Percentiles rank a stretch among this genome's conserved stretches.
These are phyloP conservation scores for Macrophomina tecta DNA, from an alignment of 2,329 filamentous ascomycete species.

Conservation along the genomic window DNA sequence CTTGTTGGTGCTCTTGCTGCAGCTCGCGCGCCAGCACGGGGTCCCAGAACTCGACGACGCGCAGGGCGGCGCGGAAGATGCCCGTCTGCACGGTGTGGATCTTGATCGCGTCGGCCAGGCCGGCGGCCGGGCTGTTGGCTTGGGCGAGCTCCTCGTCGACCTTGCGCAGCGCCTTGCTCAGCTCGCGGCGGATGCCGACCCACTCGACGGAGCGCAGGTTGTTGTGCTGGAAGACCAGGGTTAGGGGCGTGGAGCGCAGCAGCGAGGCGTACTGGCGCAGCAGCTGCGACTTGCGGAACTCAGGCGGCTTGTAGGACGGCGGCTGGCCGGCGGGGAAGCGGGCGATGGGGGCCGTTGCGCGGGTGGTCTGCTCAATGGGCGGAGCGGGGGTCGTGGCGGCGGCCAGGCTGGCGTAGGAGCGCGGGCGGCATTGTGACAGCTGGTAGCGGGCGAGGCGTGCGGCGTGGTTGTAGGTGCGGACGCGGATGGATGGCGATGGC, in stretches of 20 bases:
- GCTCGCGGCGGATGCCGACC: slow-evolving; percentile 73
- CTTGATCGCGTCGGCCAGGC: slow-evolving; percentile 68
- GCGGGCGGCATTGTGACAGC: slow-evolving; percentile 37
- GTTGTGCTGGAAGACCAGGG: slow-evolving; percentile 86
- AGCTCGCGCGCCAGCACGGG: slow-evolving; percentile 40
- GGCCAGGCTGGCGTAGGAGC: slow-evolving; percentile 57
- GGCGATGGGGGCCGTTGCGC: slow-evolving; percentile 52
- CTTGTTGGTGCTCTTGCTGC: slow-evolving; percentile 11
- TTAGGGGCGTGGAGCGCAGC: slow-evolving; percentile 81
- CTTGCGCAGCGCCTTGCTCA: slow-evolving; percentile 65
- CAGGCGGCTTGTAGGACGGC: slow-evolving; percentile 82
- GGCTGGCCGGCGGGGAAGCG: slow-evolving; percentile 73
- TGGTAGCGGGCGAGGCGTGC: slow-evolving; percentile 27
- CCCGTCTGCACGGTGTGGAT: slow-evolving; percentile 86
- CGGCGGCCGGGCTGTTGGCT: slow-evolving; percentile 37
- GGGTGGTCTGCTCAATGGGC: slow-evolving; percentile 56
- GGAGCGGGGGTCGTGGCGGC: slow-evolving; percentile 60
- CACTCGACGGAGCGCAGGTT: slow-evolving; percentile 78
- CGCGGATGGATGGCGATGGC: slow-evolving; percentile 28
- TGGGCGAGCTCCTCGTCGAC: slow-evolving; percentile 72
- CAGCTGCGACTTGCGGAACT: slow-evolving; percentile 89
- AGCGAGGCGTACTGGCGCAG: slow-evolving; percentile 86
- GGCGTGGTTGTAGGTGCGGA: slow-evolving; percentile 35
- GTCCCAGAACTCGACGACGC: slow-evolving; percentile 81
- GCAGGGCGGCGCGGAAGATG: slow-evolving; percentile 85